These are phyloP conservation scores for Eucalyptus curtisii DNA, from an alignment of 345 rosid genomes.

Conservation along the genomic window DNA sequence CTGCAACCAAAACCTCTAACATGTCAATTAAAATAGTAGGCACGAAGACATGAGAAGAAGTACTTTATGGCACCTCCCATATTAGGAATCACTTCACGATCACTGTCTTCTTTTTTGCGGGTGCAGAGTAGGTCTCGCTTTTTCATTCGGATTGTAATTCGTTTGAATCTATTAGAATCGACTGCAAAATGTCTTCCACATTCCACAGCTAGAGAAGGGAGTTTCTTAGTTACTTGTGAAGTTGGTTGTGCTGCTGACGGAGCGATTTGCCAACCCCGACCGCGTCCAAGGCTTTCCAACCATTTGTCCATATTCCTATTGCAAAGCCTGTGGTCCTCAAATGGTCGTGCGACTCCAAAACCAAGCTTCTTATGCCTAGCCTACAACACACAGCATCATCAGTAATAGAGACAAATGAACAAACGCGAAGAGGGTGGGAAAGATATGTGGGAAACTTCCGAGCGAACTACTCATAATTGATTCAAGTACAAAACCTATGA, in stretches of 20 bases:
- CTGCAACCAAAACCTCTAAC: not conserved
- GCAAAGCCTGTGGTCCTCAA: conserved; percentile 53
- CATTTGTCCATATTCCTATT: conserved; percentile 35
- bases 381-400: conserved; percentile 4
- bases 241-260: conserved; percentile 20
- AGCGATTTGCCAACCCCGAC: conserved; percentile 35
- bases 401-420: not conserved
- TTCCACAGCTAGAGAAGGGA: not conserved
- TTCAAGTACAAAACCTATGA: not conserved
- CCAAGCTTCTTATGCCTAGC: conserved; percentile 50
- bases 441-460: not conserved
- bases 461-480: not conserved
- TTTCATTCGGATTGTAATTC: not conserved
- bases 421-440: not conserved
- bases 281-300: conserved; percentile 70
- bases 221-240: not conserved
- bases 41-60: not conserved
- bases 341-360: conserved; percentile 45
- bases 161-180: not conserved
- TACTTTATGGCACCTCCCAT: not conserved
- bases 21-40: not conserved
- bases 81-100: not conserved
- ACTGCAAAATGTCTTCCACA: not conserved
- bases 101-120: not conserved
- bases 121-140: not conserved